Percentiles rank a stretch among this genome's conserved stretches.
Evolutionary conservation across 1,139 yeast genomes (phyloP).

Genomic region (Debaryomyces sp.): DNA sequence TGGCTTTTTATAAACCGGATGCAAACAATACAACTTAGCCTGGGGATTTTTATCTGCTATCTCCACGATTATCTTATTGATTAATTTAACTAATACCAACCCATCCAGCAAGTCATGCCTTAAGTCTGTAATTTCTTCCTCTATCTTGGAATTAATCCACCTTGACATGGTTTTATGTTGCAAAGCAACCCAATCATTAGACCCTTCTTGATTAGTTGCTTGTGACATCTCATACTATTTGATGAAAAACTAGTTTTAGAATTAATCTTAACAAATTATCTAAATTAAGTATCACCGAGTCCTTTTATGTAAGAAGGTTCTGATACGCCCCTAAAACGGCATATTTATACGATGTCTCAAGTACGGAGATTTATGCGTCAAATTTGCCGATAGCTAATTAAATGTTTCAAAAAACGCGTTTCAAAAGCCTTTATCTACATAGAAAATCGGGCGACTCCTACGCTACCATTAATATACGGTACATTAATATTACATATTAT

Average conservation of each 20-base stretch:
- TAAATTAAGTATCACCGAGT: neutral
- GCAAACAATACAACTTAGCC: conserved; percentile 28
- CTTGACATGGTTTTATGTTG: conserved; percentile 51
- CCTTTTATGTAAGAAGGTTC: neutral
- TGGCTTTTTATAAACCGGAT: conserved; percentile 49
- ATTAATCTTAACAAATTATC: neutral
- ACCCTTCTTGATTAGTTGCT: neutral
- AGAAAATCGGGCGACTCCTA: neutral
- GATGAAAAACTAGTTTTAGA: neutral
- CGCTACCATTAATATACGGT: neutral
- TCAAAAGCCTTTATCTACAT: neutral
- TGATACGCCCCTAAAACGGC: neutral
- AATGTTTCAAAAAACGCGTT: conserved; percentile 1
- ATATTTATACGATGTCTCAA: neutral
- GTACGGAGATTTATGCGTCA: neutral
- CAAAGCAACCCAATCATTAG: conserved; percentile 39
- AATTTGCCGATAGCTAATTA: neutral
- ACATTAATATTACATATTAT: neutral
- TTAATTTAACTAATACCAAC: conserved; percentile 36
- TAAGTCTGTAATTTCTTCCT: conserved; percentile 27
- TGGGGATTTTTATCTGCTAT: conserved; percentile 14
- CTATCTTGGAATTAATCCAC: conserved; percentile 47
- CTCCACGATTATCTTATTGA: conserved; percentile 35
- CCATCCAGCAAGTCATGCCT: conserved; percentile 43
- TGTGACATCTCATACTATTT: neutral